A percentile compares a stretch with the other conserved stretches of the same genome.
Evolutionary conservation across 768 basidiomycete species (phyloP).

Genomic region (Pholiota microspora): DNA sequence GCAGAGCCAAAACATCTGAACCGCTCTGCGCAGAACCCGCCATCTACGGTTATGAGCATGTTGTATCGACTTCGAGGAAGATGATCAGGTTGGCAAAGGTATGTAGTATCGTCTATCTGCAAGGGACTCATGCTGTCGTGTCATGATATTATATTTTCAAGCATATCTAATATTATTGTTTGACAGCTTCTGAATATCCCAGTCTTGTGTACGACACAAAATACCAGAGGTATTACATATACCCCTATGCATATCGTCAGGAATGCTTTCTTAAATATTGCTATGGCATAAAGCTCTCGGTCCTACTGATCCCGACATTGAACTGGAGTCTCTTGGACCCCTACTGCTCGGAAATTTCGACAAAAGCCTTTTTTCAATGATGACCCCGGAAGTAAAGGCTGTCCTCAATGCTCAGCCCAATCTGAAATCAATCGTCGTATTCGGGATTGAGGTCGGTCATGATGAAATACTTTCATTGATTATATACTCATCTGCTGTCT

Average conservation of each 20-base stretch:
- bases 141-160: not conserved
- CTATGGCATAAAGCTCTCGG: conserved; percentile 54
- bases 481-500: no score
- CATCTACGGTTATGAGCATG: conserved; percentile 70
- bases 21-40: conserved; percentile 28
- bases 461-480: no score
- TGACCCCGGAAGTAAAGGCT: conserved; percentile 60
- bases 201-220: conserved; percentile 84
- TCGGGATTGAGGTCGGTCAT: conserved; percentile 80
- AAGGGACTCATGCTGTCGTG: no score
- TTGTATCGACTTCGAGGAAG: conserved; percentile 70
- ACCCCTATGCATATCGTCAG: not conserved
- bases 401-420: conserved; percentile 46
- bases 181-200: conserved; percentile 60
- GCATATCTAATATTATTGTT: not conserved
- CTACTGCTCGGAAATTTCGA: conserved; percentile 62
- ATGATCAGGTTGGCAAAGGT: conserved; percentile 77
- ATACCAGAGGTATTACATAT: conserved; percentile 63
- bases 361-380: conserved; percentile 88
- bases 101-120: not conserved
- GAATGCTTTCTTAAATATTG: not conserved
- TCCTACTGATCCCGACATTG: conserved; percentile 60
- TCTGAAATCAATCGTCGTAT: conserved; percentile 64
- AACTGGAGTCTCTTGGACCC: conserved; percentile 48
- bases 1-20: conserved; percentile 1